Evolutionary conservation across 2,329 filamentous ascomycete species (phyloP).

Genomic region (Xylariaceae sp.): DNA sequence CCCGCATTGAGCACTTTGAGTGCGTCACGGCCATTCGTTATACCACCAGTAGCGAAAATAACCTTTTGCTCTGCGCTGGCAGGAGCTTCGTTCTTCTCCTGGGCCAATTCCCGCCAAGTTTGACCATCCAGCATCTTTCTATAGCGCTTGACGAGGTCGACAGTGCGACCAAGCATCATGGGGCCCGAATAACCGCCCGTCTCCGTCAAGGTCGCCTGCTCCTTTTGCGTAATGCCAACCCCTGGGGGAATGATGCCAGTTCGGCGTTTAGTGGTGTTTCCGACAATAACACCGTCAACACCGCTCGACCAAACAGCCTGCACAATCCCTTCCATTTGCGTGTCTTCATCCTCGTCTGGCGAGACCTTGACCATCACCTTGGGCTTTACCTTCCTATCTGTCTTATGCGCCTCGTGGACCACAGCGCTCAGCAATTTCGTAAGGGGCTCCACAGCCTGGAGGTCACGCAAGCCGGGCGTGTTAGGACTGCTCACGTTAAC

Average conservation of each 20-base stretch:
- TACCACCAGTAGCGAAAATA: slow-evolving; percentile 90
- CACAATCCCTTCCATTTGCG: slow-evolving; percentile 83
- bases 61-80: slow-evolving; percentile 55
- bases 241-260: slow-evolving; percentile 64
- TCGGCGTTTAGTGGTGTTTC: slow-evolving; percentile 89
- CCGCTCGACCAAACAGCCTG: slow-evolving; percentile 77
- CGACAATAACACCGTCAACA: slow-evolving; percentile 92
- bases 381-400: slow-evolving; percentile 66
- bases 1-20: slow-evolving; percentile 78
- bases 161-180: slow-evolving; percentile 75
- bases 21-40: slow-evolving; percentile 82
- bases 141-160: slow-evolving; percentile 75
- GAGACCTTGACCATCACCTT: slow-evolving; percentile 97
- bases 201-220: slow-evolving; percentile 65
- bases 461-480: slow-evolving; percentile 80
- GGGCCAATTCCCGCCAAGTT: slow-evolving; percentile 33
- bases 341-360: slow-evolving; percentile 83
- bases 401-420: slow-evolving; percentile 66
- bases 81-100: slow-evolving; percentile 24
- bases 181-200: slow-evolving; percentile 88
- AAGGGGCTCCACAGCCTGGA: slow-evolving; percentile 80
- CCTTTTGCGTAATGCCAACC: slow-evolving; percentile 57
- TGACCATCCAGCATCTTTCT: slow-evolving; percentile 59
- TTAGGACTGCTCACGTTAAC: slow-evolving; percentile 98
- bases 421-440: slow-evolving; percentile 76